Base-by-base conservation (phyloP, 2,329 filamentous ascomycete species). In the Aurifilum marmelostoma region DNA sequence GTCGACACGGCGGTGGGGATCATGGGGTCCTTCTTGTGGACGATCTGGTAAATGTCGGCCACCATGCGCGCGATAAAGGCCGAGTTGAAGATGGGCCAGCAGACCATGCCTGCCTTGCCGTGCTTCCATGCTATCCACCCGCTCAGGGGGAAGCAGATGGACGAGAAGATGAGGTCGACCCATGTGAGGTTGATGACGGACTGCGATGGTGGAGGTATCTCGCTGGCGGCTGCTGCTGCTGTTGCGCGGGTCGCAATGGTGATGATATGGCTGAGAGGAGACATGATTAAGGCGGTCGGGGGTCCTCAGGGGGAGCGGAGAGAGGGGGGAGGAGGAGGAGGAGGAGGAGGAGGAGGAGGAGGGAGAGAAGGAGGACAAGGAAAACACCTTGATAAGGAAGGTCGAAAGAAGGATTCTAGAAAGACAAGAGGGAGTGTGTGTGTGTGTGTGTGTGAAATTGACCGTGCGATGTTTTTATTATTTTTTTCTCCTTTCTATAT, bases 51-150 rank as follows among this genome's bases (percentile, higher is more conserved):
- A 43, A 68, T 71, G n/a, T 77, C 75, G 47, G 74, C 68, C 16
- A 72, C 61, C 56, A 75, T 74, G 41, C 75, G 72, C 7, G 73
- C 67, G 2, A 32, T 52, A 29, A 76, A 76, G 61, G 73, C 74
- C 1, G 73, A 74, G 2, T 73, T 11, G n/a, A 77, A 74, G 41
- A 77, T 75, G 3, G 75, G 73, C 75, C 75, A 77, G 70, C 75
- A 76, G 32, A 75, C 71, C 72, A 77, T 76, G 34, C 75, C 75
- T 1, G 68, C 56, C 64, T 75, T 77, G 27, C 75, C 75, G 63
- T 76, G 75, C 39, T 75, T 76, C 72, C 71, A 76, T 1, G 75
- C 71, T 29, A 77, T 72, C 71, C 68, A 75, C 14, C 72, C 8
- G 0, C 72, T 66, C 1, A 71, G 69, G 4, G 71, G 39, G 29